phyloP scores from a whole-genome alignment of 371 early-diverging fungal species.

The Lichtheimia ramosa region DNA sequence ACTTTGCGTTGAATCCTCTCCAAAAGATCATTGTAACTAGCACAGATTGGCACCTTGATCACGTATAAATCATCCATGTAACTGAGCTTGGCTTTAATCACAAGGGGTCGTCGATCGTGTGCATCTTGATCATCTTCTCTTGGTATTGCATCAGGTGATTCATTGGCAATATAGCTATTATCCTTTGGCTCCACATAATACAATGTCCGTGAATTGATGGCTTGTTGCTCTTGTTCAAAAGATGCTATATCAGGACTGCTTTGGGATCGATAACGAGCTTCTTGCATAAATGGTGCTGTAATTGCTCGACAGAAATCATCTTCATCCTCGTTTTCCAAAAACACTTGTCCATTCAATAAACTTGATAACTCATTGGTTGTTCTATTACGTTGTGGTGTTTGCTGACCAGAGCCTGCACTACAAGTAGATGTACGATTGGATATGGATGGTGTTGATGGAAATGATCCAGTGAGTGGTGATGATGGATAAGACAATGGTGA shows the following conservation, averaged over 20 bases:
- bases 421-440: conserved; percentile 17
- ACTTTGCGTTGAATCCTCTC: conserved; percentile 85
- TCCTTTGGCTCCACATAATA: conserved; percentile 1
- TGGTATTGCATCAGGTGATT: too few species aligned
- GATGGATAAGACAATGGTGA: conserved; percentile 58
- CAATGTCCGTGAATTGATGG: conserved; percentile 24
- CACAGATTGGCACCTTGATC: conserved; percentile 78
- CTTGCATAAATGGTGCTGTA: not conserved
- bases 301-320: not conserved
- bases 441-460: conserved; percentile 46
- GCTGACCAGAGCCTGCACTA: conserved; percentile 8
- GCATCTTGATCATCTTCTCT: too few species aligned
- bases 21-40: conserved; percentile 71
- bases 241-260: conserved; percentile 58
- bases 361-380: not conserved
- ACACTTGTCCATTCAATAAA: too few species aligned
- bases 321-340: conserved; percentile 13
- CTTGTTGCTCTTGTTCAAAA: conserved; percentile 12
- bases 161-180: too few species aligned
- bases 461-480: conserved; percentile 48
- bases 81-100: conserved; percentile 78
- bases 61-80: conserved; percentile 83
- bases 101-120: too few species aligned
- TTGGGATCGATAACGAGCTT: conserved; percentile 52
- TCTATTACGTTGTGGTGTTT: conserved; percentile 3